These are phyloP conservation scores for Talaromyces thailandensis DNA, from an alignment of 495 filamentous ascomycete genomes.

Conservation along the genomic window DNA sequence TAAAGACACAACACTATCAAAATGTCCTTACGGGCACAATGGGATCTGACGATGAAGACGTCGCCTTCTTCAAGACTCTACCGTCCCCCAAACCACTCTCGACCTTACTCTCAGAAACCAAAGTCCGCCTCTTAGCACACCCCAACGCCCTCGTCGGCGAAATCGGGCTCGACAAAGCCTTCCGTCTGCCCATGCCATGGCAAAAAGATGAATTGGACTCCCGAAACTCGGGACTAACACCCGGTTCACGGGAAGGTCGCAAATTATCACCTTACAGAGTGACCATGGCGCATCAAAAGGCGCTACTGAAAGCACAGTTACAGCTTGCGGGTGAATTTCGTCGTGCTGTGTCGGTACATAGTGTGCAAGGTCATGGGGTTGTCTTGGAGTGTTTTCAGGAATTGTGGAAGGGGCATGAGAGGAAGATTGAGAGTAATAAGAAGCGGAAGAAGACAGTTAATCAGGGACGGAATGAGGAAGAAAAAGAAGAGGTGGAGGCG, in stretches of 20 bases:
- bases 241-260: slow-evolving; percentile 75
- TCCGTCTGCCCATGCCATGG: slow-evolving; percentile 68
- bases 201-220: slow-evolving; percentile 38
- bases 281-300: slow-evolving; percentile 66
- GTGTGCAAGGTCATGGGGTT: slow-evolving; percentile 82
- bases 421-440: slow-evolving; percentile 53
- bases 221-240: slow-evolving; percentile 52
- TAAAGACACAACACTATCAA: slow-evolving; percentile 58
- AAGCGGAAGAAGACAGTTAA: slow-evolving; percentile 38
- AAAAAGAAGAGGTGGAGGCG: slow-evolving; percentile 23
- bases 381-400: slow-evolving; percentile 66
- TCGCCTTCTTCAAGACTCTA: slow-evolving; percentile 54
- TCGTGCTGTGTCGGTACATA: slow-evolving; percentile 78
- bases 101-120: slow-evolving; percentile 55
- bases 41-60: slow-evolving; percentile 39
- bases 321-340: slow-evolving; percentile 72
- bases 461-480: slow-evolving; percentile 20
- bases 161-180: slow-evolving; percentile 77
- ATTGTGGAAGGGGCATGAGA: slow-evolving; percentile 79
- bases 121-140: slow-evolving; percentile 48
- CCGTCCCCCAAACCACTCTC: slow-evolving; percentile 65
- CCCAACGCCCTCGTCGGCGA: slow-evolving; percentile 77
- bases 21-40: slow-evolving; percentile 51
- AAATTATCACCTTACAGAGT: slow-evolving; percentile 66
- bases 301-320: slow-evolving; percentile 73